Conservation (phyloP, 2,329 filamentous ascomycete species). For the Mariannaea sp. region DNA sequence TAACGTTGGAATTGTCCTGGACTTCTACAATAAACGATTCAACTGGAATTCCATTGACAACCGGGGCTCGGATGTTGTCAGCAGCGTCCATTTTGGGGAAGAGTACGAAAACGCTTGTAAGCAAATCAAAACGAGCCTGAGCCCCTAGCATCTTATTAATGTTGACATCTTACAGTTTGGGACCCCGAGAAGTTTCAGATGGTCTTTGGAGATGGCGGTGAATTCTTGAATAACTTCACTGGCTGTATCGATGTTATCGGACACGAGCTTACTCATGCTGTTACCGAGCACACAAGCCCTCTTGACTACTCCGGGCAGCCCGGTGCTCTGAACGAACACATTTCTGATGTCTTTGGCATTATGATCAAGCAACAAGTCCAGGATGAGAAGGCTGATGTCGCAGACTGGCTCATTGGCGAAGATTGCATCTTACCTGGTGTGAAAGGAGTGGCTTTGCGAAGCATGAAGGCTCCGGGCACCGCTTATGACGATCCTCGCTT, state of each 20-base stretch:
- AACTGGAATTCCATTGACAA: constrained; percentile 58
- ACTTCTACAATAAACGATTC: constrained; percentile 56
- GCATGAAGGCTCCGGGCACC: constrained; percentile 59
- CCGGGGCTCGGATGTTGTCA: constrained; percentile 53
- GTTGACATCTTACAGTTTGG: constrained; percentile 47
- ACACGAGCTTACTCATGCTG: constrained; percentile 61
- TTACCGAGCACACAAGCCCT: constrained; percentile 55
- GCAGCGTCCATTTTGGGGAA: constrained; percentile 57
- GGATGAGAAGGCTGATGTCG: constrained; percentile 49
- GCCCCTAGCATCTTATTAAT: background rate
- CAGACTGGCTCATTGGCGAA: constrained; percentile 62
- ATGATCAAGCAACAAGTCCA: constrained; percentile 61
- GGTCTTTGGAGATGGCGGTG: constrained; percentile 61
- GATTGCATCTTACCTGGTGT: constrained; percentile 55
- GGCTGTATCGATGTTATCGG: constrained; percentile 60
- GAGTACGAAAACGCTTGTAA: constrained; percentile 57
- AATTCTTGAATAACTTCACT: constrained; percentile 57
- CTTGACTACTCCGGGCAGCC: constrained; percentile 57
- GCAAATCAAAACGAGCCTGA: constrained; percentile 21
- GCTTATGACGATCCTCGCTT: constrained; percentile 58
- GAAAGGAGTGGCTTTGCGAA: constrained; percentile 57
- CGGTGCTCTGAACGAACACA: constrained; percentile 61
- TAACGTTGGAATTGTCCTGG: constrained; percentile 54
- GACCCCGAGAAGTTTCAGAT: constrained; percentile 54
- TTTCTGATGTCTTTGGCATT: constrained; percentile 61